phyloP scores from a whole-genome alignment of 345 rosid species.

The Brassica incana region DNA sequence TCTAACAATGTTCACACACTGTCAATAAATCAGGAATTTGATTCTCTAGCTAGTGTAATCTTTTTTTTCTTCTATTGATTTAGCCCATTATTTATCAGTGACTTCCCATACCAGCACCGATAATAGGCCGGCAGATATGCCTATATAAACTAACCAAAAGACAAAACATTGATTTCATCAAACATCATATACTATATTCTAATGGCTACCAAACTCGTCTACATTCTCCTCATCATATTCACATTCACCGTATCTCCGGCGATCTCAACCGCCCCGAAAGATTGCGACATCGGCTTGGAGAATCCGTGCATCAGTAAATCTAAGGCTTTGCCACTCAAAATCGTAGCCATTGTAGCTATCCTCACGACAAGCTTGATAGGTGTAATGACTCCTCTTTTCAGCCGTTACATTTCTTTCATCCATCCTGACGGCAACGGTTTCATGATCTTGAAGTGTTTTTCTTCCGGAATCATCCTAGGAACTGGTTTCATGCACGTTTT shows the following conservation, averaged over 20 bases:
- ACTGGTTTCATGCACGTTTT: constrained; percentile 92
- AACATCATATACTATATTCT: background rate
- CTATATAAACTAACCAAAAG: constrained; percentile 30
- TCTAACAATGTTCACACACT: constrained; percentile 15
- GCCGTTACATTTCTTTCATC: constrained; percentile 56
- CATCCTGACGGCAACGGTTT: constrained; percentile 53
- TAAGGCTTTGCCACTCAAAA: constrained; percentile 56
- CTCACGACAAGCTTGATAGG: constrained; percentile 63
- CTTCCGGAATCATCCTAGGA: constrained; percentile 75
- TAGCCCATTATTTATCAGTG: constrained; percentile 8
- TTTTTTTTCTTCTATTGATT: constrained; percentile 3
- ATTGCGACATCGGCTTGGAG: constrained; percentile 22
- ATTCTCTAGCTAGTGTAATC: constrained; percentile 14
- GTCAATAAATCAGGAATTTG: constrained; percentile 20
- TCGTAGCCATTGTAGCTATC: constrained; percentile 58
- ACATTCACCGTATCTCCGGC: constrained; percentile 31
- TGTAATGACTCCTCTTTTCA: constrained; percentile 53
- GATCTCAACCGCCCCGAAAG: constrained; percentile 17
- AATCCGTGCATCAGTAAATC: constrained; percentile 49
- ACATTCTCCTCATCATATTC: constrained; percentile 24
- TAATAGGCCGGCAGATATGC: constrained; percentile 26
- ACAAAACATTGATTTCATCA: constrained; percentile 19
- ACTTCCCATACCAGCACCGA: constrained; percentile 16
- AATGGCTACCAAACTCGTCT: constrained; percentile 27
- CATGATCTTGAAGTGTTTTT: constrained; percentile 60